Base-by-base conservation (phyloP, 768 basidiomycete genomes). In the Pisolithus albus region DNA sequence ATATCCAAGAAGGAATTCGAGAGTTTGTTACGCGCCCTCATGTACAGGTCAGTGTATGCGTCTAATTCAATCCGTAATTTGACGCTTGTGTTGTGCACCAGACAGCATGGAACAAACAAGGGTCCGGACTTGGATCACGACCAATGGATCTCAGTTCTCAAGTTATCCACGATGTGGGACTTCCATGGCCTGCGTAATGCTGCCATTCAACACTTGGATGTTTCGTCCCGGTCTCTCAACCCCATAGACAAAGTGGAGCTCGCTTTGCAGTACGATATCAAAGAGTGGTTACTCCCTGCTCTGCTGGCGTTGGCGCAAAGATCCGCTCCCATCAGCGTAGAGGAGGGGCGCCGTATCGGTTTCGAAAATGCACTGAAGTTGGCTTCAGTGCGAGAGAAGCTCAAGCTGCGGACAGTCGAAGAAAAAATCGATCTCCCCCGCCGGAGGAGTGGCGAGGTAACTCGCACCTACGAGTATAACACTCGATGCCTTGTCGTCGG, bases 1-100 rank as follows among this genome's bases (percentile, higher is more conserved):
- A 51, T 63, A 5, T 34, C 52, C n/a, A 54, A 47, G 19, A 47
- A 60, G 18, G 62, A 63, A 2, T 65, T 63, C 2, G 50, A 54
- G n/a, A 46, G 24, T 1, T 39, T 63, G 13, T 34, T 34, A 15
- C 34, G 11, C 4, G 34, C 34, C 34, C 34, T 34, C 34, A 34
- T 34, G 34, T 37, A 57, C 13, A 47, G 45, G 61, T 53, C 10
- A 49, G 60, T 54, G 40, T 18, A n/a, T 7, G 11, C 21, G 3
- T 2, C 10, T 41, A 18, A 4, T 18, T 18, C 10, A 0, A 41
- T 6, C 21, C 18, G 21, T 18, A 23, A 41, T 1, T 13, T 18
- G 40, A 21, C 40, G 34, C n/a, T 41, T 7, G 10, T 21, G 21
- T 11, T 3, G 3, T 41, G 40, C 11, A 8, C n/a, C 21, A 19